These are phyloP conservation scores for Ganoderma lingzhi DNA, from an alignment of 1,284 basidiomycete genomes.

Conservation along the genomic window DNA sequence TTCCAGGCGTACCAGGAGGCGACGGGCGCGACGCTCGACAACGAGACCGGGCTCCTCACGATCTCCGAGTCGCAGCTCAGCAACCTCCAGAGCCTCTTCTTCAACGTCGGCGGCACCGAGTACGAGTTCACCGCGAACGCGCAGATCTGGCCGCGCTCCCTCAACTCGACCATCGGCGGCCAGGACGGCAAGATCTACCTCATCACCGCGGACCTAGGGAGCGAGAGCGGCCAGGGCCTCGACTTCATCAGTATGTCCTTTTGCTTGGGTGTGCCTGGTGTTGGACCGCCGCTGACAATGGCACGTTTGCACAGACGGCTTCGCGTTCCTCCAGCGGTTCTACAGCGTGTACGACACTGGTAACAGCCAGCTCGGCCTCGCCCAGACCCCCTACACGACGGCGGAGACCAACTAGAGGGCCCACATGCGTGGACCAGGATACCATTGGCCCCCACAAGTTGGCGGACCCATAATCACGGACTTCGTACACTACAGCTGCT, in stretches of 20 bases:
- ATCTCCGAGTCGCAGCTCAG: constrained; percentile 59
- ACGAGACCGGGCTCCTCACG: constrained; percentile 62
- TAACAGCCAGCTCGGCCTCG: constrained; percentile 56
- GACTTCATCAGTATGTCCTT: constrained; percentile 48
- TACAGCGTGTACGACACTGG: constrained; percentile 71
- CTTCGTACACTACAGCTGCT: not conserved
- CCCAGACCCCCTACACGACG: constrained; percentile 52
- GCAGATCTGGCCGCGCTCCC: constrained; percentile 65
- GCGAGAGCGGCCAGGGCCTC: constrained; percentile 45
- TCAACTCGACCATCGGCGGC: constrained; percentile 61
- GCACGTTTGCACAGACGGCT: constrained; percentile 39
- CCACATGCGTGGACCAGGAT: not conserved
- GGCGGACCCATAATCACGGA: not conserved
- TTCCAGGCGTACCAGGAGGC: constrained; percentile 56
- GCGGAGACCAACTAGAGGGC: constrained; percentile 48
- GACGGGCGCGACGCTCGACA: constrained; percentile 63
- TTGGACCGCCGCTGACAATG: not conserved
- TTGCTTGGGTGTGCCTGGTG: not conserved
- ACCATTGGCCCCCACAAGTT: not conserved
- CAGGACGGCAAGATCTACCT: constrained; percentile 58
- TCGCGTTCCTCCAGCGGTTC: constrained; percentile 61
- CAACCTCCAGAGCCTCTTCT: constrained; percentile 62
- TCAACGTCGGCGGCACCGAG: constrained; percentile 52
- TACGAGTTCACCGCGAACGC: constrained; percentile 63
- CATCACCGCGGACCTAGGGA: constrained; percentile 55